These are phyloP conservation scores for Coemansia sp. DNA, from an alignment of 192 early-diverging fungal genomes.

Conservation along the genomic window DNA sequence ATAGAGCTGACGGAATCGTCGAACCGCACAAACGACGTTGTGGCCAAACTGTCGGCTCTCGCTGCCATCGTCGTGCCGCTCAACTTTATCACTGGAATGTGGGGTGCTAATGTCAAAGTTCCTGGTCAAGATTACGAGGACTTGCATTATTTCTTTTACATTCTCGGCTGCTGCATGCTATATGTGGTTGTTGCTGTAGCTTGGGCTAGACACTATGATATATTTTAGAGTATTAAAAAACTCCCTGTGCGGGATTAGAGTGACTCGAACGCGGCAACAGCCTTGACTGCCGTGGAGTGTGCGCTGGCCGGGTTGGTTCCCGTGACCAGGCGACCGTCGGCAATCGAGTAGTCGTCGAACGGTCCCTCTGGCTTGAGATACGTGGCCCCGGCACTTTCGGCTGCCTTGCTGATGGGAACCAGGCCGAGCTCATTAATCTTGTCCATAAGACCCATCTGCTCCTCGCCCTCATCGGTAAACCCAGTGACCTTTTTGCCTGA, in stretches of 20 bases:
- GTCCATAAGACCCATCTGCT: slow-evolving; percentile 39
- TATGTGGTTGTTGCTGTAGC: slow-evolving; percentile 35
- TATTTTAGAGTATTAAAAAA: slow-evolving; percentile 21
- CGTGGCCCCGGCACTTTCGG: slow-evolving; percentile 52
- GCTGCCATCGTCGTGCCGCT: slow-evolving; percentile 88
- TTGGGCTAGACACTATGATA: slow-evolving; percentile 36
- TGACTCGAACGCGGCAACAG: slow-evolving; percentile 31
- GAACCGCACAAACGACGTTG: slow-evolving; percentile 83
- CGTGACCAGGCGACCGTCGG: slow-evolving; percentile 67
- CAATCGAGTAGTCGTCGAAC: slow-evolving; percentile 47
- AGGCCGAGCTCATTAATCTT: slow-evolving; percentile 38
- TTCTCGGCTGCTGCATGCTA: slow-evolving; percentile 38
- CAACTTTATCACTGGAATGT: slow-evolving; percentile 82
- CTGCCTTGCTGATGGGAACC: slow-evolving; percentile 43
- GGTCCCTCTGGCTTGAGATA: slow-evolving; percentile 56
- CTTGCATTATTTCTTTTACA: slow-evolving; percentile 44
- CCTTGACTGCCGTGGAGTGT: slow-evolving; percentile 44
- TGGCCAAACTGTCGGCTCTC: slow-evolving; percentile 83
- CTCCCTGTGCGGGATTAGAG: slow-evolving; percentile 14
- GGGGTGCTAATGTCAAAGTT: slow-evolving; percentile 58
- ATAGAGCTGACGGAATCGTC: slow-evolving; percentile 71
- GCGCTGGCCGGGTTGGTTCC: slow-evolving; percentile 70
- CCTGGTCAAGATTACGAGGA: slow-evolving; percentile 47
- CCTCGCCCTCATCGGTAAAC: slow-evolving; percentile 70
- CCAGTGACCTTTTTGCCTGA: slow-evolving; percentile 67